Evolutionary conservation across 2,329 filamentous ascomycete genomes (phyloP).

Genomic region (Furcasterigmium furcatum): DNA sequence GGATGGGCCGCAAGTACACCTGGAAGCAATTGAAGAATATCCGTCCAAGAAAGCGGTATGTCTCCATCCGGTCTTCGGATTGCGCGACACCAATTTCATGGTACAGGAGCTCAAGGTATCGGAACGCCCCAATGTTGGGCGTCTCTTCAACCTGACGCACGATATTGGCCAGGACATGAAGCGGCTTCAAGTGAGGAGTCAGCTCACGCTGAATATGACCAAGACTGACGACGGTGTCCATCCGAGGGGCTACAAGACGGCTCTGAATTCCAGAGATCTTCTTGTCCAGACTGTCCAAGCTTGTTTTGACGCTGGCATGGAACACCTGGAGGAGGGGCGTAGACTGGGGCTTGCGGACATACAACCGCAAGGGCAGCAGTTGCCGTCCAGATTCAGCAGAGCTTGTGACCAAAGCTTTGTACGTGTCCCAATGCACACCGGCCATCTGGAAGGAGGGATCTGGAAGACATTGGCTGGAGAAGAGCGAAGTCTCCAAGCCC

Average conservation of each 20-base stretch:
- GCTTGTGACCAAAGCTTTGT: constrained; percentile 42
- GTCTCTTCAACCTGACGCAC: constrained; percentile 53
- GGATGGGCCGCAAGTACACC: constrained; percentile 77
- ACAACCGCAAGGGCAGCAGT: constrained; percentile 41
- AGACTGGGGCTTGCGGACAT: constrained; percentile 37
- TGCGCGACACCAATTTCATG: constrained; percentile 68
- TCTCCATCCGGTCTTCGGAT: constrained; percentile 57
- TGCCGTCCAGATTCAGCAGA: constrained; percentile 45
- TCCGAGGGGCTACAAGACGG: constrained; percentile 50
- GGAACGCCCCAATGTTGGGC: constrained; percentile 54
- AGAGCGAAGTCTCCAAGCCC: constrained; percentile 73
- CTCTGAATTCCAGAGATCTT: constrained; percentile 58
- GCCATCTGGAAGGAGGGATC: constrained; percentile 40
- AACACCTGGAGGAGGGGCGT: constrained; percentile 69
- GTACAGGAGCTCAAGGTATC: constrained; percentile 77
- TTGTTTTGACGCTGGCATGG: constrained; percentile 56
- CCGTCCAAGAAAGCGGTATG: constrained; percentile 61
- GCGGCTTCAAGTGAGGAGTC: constrained; percentile 44
- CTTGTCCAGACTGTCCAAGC: constrained; percentile 56
- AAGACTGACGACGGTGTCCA: constrained; percentile 63
- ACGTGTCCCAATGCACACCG: constrained; percentile 46
- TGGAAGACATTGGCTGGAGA: constrained; percentile 40
- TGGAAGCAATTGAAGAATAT: constrained; percentile 81
- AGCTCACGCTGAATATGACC: constrained; percentile 59
- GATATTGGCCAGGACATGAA: constrained; percentile 59